Base-by-base conservation (phyloP, 1,139 yeast genomes). In the Hyphopichia buzzinii region DNA sequence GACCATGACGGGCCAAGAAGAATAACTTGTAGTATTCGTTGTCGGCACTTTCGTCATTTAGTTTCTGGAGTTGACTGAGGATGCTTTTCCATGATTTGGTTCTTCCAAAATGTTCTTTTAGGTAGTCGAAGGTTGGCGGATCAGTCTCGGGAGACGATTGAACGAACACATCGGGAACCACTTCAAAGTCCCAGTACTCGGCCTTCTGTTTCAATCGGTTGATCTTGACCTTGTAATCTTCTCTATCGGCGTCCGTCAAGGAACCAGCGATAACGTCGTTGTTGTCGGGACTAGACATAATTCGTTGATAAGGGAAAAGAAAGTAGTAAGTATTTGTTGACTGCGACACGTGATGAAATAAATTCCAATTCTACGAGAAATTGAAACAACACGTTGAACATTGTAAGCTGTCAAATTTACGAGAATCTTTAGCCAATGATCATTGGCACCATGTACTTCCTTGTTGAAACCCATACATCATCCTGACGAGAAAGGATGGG, bases 1-100 rank as follows among this genome's bases (percentile, higher is more conserved):
- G 73, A 3, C 75, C 75, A 39, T 71, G 77, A 41, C 77, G 62
- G 13, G 74, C 72, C 29, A 70, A 54, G 41, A 66, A 62, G 33
- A 70, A 51, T 17, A 71, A 41, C 48, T 71, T 71, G 50, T 70
- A 72, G 8, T 42, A 41, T 14, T 50, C 63, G 31, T 48, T 39
- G 24, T 55, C 50, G 2, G 30, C 33, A 16, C 64, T 49, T 7
- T 41, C 31, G 1, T 39, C 39, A 42, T 72, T 72, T 39, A 72
- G 54, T 4, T 48, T 39, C 8, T 53, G 45, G 17, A 71, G 45
- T 11, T 58, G 48, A 0, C 36, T 39, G 8, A 58, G 41, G 2
- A 62, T 55, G 4, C 57, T 56, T 16, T 48, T 48, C 77, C 77
- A 71, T 3, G 59, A 40, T 17, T 51, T 46, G 7, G 58, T 46